Evolutionary conservation across 1,284 basidiomycete species (phyloP).

Genomic region (Rhodotorula sp.): DNA sequence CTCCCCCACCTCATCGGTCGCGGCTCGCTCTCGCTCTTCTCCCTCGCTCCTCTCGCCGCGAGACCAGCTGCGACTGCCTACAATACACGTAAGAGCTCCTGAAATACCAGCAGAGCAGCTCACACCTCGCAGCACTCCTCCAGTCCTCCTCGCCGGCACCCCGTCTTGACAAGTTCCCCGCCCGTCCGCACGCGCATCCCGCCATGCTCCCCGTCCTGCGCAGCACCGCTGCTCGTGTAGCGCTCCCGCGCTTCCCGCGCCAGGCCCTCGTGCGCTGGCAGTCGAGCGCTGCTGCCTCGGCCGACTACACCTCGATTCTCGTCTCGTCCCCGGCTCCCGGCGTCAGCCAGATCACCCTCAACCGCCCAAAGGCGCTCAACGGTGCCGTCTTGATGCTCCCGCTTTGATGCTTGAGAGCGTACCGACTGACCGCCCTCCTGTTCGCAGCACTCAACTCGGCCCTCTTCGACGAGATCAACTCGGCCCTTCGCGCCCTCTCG

Average conservation of each 20-base stretch:
- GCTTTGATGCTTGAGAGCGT: too few species aligned
- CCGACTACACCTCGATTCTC: slow-evolving; percentile 70
- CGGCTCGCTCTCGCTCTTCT: neutral
- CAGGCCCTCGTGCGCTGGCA: slow-evolving; percentile 17
- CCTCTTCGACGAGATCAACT: slow-evolving; percentile 67
- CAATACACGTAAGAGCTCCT: neutral
- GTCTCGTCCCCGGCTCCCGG: slow-evolving; percentile 63
- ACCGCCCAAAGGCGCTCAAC: slow-evolving; percentile 94
- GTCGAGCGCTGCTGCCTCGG: slow-evolving; percentile 54
- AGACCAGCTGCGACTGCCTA: too few species aligned
- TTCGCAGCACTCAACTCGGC: slow-evolving; percentile 52
- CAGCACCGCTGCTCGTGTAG: neutral
- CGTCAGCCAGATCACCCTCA: slow-evolving; percentile 87
- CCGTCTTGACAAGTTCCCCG: neutral
- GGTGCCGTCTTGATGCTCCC: neutral
- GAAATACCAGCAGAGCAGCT: too few species aligned
- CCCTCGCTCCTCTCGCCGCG: neutral
- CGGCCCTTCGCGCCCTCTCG: slow-evolving; percentile 71
- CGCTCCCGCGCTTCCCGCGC: slow-evolving; percentile 3
- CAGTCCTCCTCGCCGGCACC: neutral
- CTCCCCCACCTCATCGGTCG: neutral
- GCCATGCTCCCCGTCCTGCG: slow-evolving; percentile 13
- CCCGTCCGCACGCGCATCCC: neutral
- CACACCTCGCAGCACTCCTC: neutral
- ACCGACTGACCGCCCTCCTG: neutral